A percentile compares a stretch with the other conserved stretches of the same genome.
Conservation (phyloP, 352 stramenopile species). For the Pythium brassicae region DNA sequence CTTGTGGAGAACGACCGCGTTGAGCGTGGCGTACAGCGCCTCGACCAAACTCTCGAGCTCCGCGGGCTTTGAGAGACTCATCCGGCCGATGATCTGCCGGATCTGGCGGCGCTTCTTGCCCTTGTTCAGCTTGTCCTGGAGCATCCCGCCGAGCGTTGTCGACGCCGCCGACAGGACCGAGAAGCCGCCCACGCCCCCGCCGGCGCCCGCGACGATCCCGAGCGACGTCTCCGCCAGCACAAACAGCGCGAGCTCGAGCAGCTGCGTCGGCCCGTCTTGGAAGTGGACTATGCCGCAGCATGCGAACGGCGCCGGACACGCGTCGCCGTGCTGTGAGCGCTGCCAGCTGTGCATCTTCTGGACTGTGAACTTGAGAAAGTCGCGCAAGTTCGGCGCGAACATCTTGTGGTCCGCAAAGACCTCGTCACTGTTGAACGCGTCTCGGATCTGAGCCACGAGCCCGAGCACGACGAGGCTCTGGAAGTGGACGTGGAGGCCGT, state of each 20-base stretch:
- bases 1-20: slow-evolving; percentile 60
- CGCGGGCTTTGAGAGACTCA: slow-evolving; percentile 40
- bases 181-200: slow-evolving; percentile 9
- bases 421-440: slow-evolving; percentile 35
- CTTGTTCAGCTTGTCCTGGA: slow-evolving; percentile 52
- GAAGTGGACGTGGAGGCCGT: slow-evolving; percentile 45
- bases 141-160: slow-evolving; percentile 42
- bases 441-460: slow-evolving; percentile 49
- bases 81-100: slow-evolving; percentile 41
- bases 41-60: slow-evolving; percentile 48
- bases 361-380: slow-evolving; percentile 51
- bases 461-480: slow-evolving; percentile 47
- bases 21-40: slow-evolving; percentile 48
- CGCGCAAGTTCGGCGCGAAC: slow-evolving; percentile 52
- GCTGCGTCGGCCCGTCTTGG: slow-evolving; percentile 32
- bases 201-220: slow-evolving; percentile 18
- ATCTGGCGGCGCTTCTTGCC: slow-evolving; percentile 48
- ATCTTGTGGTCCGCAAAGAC: slow-evolving; percentile 43
- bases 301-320: slow-evolving; percentile 36
- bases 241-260: slow-evolving; percentile 64
- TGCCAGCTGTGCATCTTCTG: slow-evolving; percentile 70
- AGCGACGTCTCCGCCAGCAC: slow-evolving; percentile 44
- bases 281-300: slow-evolving; percentile 60
- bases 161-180: slow-evolving; percentile 11
- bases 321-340: slow-evolving; percentile 55